Base-by-base conservation (phyloP, 2,329 filamentous ascomycete species). In the Cercospora beticola region DNA sequence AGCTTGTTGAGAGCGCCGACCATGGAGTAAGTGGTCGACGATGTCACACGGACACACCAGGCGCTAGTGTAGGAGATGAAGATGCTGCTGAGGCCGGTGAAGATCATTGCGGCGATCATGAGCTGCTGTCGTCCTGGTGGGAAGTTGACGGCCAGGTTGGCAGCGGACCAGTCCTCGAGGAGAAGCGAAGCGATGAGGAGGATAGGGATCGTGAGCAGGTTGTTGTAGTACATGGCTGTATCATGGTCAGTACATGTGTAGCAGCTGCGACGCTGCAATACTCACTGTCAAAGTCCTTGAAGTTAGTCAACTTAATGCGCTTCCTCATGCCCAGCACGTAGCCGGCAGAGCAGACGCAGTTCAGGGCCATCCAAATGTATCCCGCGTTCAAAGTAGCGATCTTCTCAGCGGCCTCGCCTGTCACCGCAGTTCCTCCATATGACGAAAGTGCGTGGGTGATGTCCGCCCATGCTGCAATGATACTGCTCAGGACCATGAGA, bases 51-150 rank as follows among this genome's bases (percentile, higher is more conserved):
- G 72, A 99, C 96, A 79, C 95, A 98, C 95, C 95, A 99, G 43
- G 95, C 95, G 16, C 94, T 97, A 78, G 93, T 96, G 86, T 99
- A 99, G n/a, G 94, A 98, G 81, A 99, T 99, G 83, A 97, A 97
- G 77, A 98, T 94, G 62, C 94, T 92, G 40, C 90, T 94, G 64
- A 97, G 86, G 69, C 95, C 95, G 5, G 95, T 97, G 82, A 98
- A 91, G 77, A 98, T 83, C 92, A 98, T 97, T 77, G 94, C 92
- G 69, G 91, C 83, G 74, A 97, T 86, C 75, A 97, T 89, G 74
- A 67, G 66, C 26, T 85, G 87, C 81, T 92, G 95, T 75, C 94
- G 91, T 36, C 88, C 91, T n/a, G 83, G 75, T 2, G 95, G 95
- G 84, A 99, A 99, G 86, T 98, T 98, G 81, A 86, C 89, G 74